A percentile compares a stretch with the other conserved stretches of the same genome.
phyloP scores from a whole-genome alignment of 805 yeast species.

The Candida railenensis region DNA sequence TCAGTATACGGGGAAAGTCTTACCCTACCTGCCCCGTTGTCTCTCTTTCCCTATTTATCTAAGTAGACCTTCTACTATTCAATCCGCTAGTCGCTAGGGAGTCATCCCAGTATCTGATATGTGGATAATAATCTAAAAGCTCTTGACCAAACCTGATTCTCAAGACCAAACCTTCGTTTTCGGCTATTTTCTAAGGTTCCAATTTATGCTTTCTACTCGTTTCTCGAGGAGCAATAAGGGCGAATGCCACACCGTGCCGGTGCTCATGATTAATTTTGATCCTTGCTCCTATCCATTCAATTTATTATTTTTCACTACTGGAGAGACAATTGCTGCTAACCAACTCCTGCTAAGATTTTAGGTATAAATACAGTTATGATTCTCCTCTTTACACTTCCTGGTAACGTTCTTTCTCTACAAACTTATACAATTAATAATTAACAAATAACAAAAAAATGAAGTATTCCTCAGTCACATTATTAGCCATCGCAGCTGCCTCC shows the following conservation, averaged over 20 bases:
- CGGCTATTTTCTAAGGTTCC: no score
- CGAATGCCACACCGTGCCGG: background rate
- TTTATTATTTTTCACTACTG: background rate
- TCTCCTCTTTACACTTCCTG: background rate
- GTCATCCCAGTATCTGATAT: no score
- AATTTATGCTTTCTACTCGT: background rate
- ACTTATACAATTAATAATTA: background rate
- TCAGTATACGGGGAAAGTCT: no score
- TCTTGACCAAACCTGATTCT: no score
- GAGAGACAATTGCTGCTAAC: background rate
- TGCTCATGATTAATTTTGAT: background rate
- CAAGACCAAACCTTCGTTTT: no score
- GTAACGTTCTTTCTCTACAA: background rate
- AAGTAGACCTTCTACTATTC: no score
- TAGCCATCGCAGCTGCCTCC: constrained; percentile 13
- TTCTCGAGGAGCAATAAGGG: background rate
- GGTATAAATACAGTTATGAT: background rate
- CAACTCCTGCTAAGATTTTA: background rate
- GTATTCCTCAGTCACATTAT: constrained; percentile 11
- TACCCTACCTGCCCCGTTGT: no score
- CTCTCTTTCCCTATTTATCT: no score
- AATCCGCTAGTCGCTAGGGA: no score
- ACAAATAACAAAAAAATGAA: constrained; percentile 9
- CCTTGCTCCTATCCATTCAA: background rate
- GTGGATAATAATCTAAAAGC: no score